Evolutionary conservation across 2,329 filamentous ascomycete genomes (phyloP), one percentile per base, ranked within the genome.

Genomic region (Colletotrichum chlorophyti): DNA sequence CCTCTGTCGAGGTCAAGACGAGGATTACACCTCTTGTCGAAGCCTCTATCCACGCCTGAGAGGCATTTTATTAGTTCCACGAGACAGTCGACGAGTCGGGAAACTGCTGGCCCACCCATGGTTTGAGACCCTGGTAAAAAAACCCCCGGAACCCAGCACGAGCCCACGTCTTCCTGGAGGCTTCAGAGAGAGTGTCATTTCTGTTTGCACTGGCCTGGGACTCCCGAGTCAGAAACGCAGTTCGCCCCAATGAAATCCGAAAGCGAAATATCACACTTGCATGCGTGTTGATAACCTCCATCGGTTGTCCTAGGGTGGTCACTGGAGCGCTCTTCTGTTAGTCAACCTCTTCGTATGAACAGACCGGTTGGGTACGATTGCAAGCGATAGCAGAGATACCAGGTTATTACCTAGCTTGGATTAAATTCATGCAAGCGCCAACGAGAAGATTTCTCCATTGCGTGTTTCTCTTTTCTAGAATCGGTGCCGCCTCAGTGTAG

Each of bases 221-320:
- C 15, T 10, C 14, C 10, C 17, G 17, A 17, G 3, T 12, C 15
- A 15, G 6, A 31, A 14, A 14, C n/a, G n/a, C n/a, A n/a, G n/a
- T n/a, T n/a, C n/a, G n/a, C n/a, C n/a, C n/a, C n/a, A n/a, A n/a
- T n/a, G n/a, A n/a, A n/a, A n/a, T n/a, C n/a, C n/a, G n/a, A n/a
- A n/a, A n/a, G n/a, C n/a, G n/a, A n/a, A n/a, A n/a, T n/a, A n/a
- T n/a, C n/a, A n/a, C n/a, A n/a, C n/a, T 46, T 50, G 51, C 52
- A 23, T 63, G 61, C 9, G 61, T 63, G 23, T 63, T 63, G 23
- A 63, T 54, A 11, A 63, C 58, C 19, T 63, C 61, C 58, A 63
- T 61, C 6, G 61, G 61, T 26, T 63, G 61, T 2, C 61, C 61
- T 38, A 63, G 26, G 6, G 52, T 50, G 3, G 61, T 61, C 4